These are phyloP conservation scores for Cetradonia linearis DNA, from an alignment of 495 filamentous ascomycete genomes.

Conservation along the genomic window DNA sequence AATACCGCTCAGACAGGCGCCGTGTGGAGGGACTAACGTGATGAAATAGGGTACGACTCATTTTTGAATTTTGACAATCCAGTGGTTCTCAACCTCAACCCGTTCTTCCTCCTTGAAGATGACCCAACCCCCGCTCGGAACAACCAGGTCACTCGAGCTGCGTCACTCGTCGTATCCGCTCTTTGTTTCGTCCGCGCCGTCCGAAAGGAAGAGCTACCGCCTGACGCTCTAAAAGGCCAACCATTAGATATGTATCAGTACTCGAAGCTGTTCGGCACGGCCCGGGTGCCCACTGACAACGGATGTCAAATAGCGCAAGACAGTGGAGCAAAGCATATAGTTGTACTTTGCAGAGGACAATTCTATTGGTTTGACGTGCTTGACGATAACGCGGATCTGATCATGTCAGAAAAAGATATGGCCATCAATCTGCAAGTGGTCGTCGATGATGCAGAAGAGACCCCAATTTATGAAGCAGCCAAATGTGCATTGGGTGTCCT, in stretches of 20 bases:
- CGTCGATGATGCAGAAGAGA: constrained; percentile 78
- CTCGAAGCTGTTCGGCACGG: constrained; percentile 89
- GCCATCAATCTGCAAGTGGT: constrained; percentile 87
- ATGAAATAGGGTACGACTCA: constrained; percentile 80
- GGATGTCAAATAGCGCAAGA: constrained; percentile 96
- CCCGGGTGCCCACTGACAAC: constrained; percentile 86
- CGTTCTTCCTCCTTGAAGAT: constrained; percentile 95
- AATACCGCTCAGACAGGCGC: background rate
- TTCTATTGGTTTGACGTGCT: constrained; percentile 99
- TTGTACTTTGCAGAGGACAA: constrained; percentile 91
- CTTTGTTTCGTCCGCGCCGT: constrained; percentile 90
- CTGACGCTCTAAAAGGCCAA: constrained; percentile 70
- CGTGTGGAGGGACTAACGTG: background rate
- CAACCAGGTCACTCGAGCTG: constrained; percentile 90
- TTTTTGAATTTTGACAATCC: constrained; percentile 97
- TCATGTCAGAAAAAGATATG: constrained; percentile 96
- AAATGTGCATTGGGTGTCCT: constrained; percentile 89
- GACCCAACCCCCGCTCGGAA: constrained; percentile 93
- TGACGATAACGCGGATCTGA: constrained; percentile 85
- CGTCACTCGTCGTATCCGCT: constrained; percentile 82
- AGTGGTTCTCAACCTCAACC: constrained; percentile 93
- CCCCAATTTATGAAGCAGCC: constrained; percentile 84
- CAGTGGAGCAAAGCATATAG: constrained; percentile 74
- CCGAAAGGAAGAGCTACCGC: constrained; percentile 82
- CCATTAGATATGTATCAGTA: constrained; percentile 98